phyloP scores from a whole-genome alignment of 2,329 filamentous ascomycete species.

The Hyphodiscus sp. region DNA sequence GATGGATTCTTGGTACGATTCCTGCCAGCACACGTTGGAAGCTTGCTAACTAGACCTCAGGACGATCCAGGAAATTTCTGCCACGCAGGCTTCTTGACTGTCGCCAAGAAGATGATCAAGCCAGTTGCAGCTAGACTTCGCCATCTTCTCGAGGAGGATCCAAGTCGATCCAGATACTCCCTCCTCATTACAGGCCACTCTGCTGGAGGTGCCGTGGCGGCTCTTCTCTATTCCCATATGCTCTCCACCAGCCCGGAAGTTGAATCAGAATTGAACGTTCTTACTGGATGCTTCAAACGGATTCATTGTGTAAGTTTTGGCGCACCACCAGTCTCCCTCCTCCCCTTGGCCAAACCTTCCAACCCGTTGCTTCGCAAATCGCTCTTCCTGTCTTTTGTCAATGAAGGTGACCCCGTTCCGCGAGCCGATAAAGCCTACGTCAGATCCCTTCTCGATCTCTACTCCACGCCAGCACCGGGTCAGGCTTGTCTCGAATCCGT shows the following conservation, averaged over 20 bases:
- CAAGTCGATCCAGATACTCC: conserved; percentile 56
- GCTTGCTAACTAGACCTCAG: conserved; percentile 21
- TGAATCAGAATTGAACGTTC: conserved; percentile 60
- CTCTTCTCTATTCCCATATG: conserved; percentile 78
- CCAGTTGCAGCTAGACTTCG: conserved; percentile 67
- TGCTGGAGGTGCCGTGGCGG: conserved; percentile 77
- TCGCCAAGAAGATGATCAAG: conserved; percentile 67
- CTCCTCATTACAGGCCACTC: conserved; percentile 82
- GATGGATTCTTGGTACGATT: conserved; percentile 53
- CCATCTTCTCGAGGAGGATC: conserved; percentile 65
- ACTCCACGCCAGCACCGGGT: conserved; percentile 45
- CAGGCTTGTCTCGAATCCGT: conserved; percentile 8
- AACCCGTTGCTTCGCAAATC: conserved; percentile 50
- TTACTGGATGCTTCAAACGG: conserved; percentile 67
- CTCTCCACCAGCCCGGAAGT: conserved; percentile 49
- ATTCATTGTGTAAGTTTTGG: conserved; percentile 84
- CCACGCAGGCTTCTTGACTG: conserved; percentile 72
- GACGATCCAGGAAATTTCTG: conserved; percentile 73
- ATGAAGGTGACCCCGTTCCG: conserved; percentile 78
- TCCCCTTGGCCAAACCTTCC: conserved; percentile 58
- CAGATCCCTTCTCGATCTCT: conserved; percentile 63
- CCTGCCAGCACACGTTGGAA: background rate
- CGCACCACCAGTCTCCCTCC: conserved; percentile 68
- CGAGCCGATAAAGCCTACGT: conserved; percentile 74
- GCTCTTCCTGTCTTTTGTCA: conserved; percentile 73